phyloP scores from a whole-genome alignment of 805 yeast genomes.

The Lipomyces japonicus region DNA sequence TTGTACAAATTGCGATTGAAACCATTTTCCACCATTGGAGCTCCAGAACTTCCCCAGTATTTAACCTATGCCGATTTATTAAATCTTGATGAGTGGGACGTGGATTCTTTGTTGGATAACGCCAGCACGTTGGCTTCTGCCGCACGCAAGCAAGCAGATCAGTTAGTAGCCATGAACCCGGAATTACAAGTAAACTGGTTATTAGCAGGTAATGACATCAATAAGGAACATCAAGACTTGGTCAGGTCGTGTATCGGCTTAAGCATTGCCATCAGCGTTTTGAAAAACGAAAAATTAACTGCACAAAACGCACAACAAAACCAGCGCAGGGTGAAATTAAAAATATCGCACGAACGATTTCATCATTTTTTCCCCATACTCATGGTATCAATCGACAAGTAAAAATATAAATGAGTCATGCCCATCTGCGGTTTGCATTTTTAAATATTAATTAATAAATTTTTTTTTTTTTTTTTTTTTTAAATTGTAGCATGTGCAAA shows the following conservation, averaged over 20 bases:
- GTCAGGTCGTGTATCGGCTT: neutral
- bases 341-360: neutral
- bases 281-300: neutral
- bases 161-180: neutral
- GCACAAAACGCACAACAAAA: neutral
- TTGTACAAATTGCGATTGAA: constrained; percentile 64
- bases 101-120: constrained; percentile 7
- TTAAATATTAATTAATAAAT: too few species aligned
- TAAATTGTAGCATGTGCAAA: too few species aligned
- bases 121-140: neutral
- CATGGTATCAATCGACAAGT: neutral
- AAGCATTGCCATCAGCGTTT: neutral
- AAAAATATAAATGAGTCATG: too few species aligned
- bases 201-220: neutral
- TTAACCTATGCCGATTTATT: constrained; percentile 34
- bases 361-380: neutral
- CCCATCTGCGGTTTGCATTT: too few species aligned
- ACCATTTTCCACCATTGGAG: constrained; percentile 74
- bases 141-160: constrained; percentile 7
- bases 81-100: constrained; percentile 6
- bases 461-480: too few species aligned
- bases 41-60: constrained; percentile 61
- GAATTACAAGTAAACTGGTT: constrained; percentile 4
- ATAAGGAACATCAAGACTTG: neutral
- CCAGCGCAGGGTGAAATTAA: neutral